phyloP scores from a whole-genome alignment of 345 rosid genomes.

The Salix arbutifolia region DNA sequence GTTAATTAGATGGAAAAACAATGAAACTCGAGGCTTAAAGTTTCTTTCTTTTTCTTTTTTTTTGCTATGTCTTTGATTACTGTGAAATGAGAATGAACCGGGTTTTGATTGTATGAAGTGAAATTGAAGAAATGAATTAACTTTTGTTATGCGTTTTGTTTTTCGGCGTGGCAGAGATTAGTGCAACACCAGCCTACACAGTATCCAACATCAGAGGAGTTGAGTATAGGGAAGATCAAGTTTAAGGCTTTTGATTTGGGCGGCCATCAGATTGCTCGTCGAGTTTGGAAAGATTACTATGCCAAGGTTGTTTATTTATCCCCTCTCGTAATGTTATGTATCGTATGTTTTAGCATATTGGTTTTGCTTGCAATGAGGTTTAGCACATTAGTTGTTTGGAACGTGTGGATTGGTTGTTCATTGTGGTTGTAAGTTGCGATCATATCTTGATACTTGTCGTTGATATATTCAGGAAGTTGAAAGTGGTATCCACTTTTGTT shows the following conservation, averaged over 20 bases:
- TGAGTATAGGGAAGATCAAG: slow-evolving; percentile 74
- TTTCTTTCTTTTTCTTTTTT: not conserved
- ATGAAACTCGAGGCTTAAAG: not conserved
- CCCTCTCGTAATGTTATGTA: not conserved
- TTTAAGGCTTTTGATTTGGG: slow-evolving; percentile 86
- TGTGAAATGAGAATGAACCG: not conserved
- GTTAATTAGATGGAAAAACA: not conserved
- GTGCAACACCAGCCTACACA: slow-evolving; percentile 85
- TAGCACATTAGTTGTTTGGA: not conserved
- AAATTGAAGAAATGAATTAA: not conserved
- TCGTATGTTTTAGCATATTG: not conserved
- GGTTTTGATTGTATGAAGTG: not conserved
- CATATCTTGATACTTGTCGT: not conserved
- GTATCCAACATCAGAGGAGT: slow-evolving; percentile 80
- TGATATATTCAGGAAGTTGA: not conserved
- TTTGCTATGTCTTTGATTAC: not conserved
- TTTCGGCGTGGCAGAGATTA: slow-evolving; percentile 43
- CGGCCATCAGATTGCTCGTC: slow-evolving; percentile 79
- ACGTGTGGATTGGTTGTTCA: not conserved
- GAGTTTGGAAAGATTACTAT: slow-evolving; percentile 85
- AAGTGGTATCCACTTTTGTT: not conserved
- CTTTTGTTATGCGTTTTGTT: not conserved
- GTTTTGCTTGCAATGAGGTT: not conserved
- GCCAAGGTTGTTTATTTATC: slow-evolving; percentile 46
- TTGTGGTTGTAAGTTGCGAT: not conserved